A percentile compares a stretch with the other conserved stretches of the same genome.
Evolutionary conservation across 169 alveolate genomes (phyloP).

Genomic region (Plasmodium relictum): DNA sequence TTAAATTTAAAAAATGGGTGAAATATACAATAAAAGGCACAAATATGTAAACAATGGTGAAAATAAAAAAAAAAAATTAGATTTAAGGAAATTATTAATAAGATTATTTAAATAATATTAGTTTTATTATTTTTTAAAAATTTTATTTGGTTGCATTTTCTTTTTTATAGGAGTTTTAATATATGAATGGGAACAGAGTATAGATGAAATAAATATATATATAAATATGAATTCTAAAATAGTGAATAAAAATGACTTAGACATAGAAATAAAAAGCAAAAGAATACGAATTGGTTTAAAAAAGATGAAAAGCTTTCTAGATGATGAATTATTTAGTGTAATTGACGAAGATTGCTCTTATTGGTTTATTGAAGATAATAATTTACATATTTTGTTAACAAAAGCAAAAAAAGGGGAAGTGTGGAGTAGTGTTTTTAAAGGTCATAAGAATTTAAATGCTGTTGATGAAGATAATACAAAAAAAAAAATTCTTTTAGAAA

Average conservation of each 20-base stretch:
- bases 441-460: slow-evolving; percentile 62
- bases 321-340: slow-evolving; percentile 54
- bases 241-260: slow-evolving; percentile 45
- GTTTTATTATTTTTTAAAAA: too few relatives aligned
- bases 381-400: slow-evolving; percentile 62
- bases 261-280: slow-evolving; percentile 44
- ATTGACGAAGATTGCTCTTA: slow-evolving; percentile 70
- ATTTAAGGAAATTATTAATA: too few relatives aligned
- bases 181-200: slow-evolving; percentile 75
- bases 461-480: slow-evolving; percentile 78
- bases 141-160: not conserved
- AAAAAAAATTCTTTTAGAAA: slow-evolving; percentile 82
- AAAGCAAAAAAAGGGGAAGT: slow-evolving; percentile 62
- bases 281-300: slow-evolving; percentile 62
- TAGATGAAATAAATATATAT: slow-evolving; percentile 65
- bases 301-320: slow-evolving; percentile 46
- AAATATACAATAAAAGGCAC: slow-evolving; percentile 65
- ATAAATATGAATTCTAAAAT: slow-evolving; percentile 36
- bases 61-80: not conserved
- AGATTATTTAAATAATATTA: too few relatives aligned
- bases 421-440: slow-evolving; percentile 73
- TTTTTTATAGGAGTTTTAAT: slow-evolving; percentile 33
- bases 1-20: slow-evolving; percentile 34
- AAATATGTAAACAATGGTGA: slow-evolving; percentile 68
- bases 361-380: slow-evolving; percentile 76